phyloP scores from a whole-genome alignment of 768 basidiomycete genomes.

The Inosperma sp. region DNA sequence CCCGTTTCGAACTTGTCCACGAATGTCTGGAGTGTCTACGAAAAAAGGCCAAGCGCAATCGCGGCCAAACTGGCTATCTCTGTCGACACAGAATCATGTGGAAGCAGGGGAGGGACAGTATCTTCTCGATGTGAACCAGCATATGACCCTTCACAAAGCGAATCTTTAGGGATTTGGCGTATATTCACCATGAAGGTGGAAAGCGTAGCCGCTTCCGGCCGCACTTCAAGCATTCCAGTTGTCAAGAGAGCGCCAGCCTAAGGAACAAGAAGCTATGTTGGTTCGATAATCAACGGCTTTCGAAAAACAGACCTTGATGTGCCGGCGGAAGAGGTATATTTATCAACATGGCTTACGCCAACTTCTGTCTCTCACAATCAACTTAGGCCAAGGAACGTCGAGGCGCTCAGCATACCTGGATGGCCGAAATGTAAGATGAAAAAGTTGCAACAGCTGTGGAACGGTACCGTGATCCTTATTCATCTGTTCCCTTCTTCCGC shows the following conservation, averaged over 20 bases:
- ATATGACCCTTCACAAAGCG: slow-evolving; percentile 88
- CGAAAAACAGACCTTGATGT: slow-evolving; percentile 67
- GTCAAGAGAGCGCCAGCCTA: slow-evolving; percentile 92
- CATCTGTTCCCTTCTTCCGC: slow-evolving; percentile 94
- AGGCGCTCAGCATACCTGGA: slow-evolving; percentile 91
- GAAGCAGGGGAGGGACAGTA: slow-evolving; percentile 69
- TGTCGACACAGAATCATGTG: slow-evolving; percentile 74
- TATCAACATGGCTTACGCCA: slow-evolving; percentile 92
- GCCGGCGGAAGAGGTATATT: slow-evolving; percentile 91
- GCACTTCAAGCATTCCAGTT: slow-evolving; percentile 86
- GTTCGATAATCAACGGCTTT: background rate
- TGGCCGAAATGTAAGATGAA: background rate
- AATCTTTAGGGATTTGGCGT: slow-evolving; percentile 82
- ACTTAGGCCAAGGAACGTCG: slow-evolving; percentile 92
- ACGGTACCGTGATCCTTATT: slow-evolving; percentile 92
- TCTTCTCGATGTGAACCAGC: slow-evolving; percentile 92
- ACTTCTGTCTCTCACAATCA: slow-evolving; percentile 95
- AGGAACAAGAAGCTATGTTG: background rate
- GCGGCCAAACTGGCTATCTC: slow-evolving; percentile 85
- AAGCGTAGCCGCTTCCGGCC: slow-evolving; percentile 87
- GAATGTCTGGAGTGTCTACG: slow-evolving; percentile 88
- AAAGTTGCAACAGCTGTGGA: background rate
- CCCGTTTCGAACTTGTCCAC: slow-evolving; percentile 71
- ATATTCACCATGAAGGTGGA: slow-evolving; percentile 87
- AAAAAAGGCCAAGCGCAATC: slow-evolving; percentile 90